Evolutionary conservation across 345 rosid species (phyloP).

Genomic region (Dimocarpus longan): DNA sequence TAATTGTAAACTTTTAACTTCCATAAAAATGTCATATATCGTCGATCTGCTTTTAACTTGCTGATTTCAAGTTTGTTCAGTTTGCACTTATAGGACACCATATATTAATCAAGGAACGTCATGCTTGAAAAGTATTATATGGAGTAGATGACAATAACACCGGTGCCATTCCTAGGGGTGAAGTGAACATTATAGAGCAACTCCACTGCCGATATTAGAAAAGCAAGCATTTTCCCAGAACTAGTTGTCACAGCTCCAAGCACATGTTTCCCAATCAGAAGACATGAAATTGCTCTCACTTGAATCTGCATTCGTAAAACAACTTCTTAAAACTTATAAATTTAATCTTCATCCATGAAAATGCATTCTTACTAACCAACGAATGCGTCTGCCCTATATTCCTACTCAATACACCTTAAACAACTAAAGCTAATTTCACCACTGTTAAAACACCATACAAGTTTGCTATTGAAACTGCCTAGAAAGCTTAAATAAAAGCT

Average conservation of each 20-base stretch:
- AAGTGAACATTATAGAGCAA: conserved; percentile 70
- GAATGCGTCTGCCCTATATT: too few species aligned
- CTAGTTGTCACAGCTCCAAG: conserved; percentile 98
- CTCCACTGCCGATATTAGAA: conserved; percentile 88
- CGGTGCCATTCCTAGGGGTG: conserved; percentile 77
- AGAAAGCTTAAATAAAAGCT: too few species aligned
- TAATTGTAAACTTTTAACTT: background rate
- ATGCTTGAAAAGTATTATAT: conserved; percentile 17
- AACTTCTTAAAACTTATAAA: too few species aligned
- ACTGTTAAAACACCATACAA: too few species aligned
- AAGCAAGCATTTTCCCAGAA: conserved; percentile 97
- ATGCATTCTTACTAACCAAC: too few species aligned
- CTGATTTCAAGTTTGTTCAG: background rate
- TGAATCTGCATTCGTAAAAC: conserved; percentile 62
- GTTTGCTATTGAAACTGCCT: too few species aligned
- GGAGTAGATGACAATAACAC: conserved; percentile 89
- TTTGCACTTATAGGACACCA: background rate
- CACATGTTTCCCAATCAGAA: conserved; percentile 81
- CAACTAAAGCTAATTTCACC: too few species aligned
- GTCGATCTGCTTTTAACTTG: background rate
- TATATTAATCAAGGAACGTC: background rate
- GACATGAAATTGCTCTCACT: conserved; percentile 77
- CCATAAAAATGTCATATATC: background rate
- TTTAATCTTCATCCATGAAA: too few species aligned
- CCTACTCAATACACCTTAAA: too few species aligned